Base-by-base conservation (phyloP, 306 rosid genomes). In the Abrus precatorius region DNA sequence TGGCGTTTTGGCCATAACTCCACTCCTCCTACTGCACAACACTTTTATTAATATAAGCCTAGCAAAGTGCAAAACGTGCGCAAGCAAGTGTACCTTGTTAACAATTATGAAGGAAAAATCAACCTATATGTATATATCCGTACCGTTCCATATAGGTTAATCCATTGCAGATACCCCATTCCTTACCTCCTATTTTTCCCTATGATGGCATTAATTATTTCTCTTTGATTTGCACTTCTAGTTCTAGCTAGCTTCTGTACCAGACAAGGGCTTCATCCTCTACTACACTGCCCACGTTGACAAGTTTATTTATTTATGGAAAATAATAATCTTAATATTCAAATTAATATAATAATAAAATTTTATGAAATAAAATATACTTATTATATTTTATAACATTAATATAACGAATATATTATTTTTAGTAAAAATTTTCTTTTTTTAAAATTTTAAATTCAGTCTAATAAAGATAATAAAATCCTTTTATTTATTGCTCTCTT, bases 1-100 rank as follows among this genome's bases (percentile, higher is more conserved):
- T 72, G 78, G 86, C 84, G 66, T 78, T 82, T 86, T 69, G 64
- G 71, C 65, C 87, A 64, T 75, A 32, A 83, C 80, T 75, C 59
- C 84, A 44, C 84, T 66, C 68, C 27, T 54, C 34, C 75, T 61
- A 10, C 75, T 49, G 38, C 8, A 6, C 68, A 41, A 52, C 30
- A 53, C 28, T 70, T 36, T 67, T 45, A 69, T 69, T 69, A 47
- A 28, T 69, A 47, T 47, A 69, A 48, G 2, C 43, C 78, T 38
- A 36, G 40, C 43, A 61, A 84, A 60, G 34, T 74, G 76, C 60
- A 79, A 69, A 66, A 69, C 36, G 60, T 70, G 82, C 74, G 75
- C 62, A 70, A 75, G 78, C 47, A 82, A 75, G 62, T 33, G 59
- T 69, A 64, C 81, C 32, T 48, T 55, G 56, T 67, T 47, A 14